phyloP scores from a whole-genome alignment of 495 filamentous ascomycete genomes.

The Aspergillus sclerotioniger region DNA sequence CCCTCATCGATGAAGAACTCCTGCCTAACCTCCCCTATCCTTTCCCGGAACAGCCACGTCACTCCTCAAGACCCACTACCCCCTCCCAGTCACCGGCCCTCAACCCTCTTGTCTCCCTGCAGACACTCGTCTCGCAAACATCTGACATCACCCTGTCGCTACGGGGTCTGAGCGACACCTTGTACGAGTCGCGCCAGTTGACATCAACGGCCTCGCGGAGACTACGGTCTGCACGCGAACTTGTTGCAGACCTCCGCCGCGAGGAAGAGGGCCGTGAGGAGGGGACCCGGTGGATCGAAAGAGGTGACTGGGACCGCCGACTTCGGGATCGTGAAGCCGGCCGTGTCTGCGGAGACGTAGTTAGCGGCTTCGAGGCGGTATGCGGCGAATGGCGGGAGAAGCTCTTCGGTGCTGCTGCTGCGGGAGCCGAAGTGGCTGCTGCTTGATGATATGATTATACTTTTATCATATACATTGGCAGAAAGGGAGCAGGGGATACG shows the following conservation, averaged over 20 bases:
- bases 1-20: slow-evolving; percentile 58
- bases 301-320: slow-evolving; percentile 75
- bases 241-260: slow-evolving; percentile 75
- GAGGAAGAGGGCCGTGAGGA: slow-evolving; percentile 81
- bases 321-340: slow-evolving; percentile 74
- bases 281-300: slow-evolving; percentile 74
- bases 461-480: neutral
- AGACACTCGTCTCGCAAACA: slow-evolving; percentile 57
- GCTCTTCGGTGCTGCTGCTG: slow-evolving; percentile 41
- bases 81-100: slow-evolving; percentile 30
- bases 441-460: slow-evolving; percentile 21
- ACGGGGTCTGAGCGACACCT: slow-evolving; percentile 80
- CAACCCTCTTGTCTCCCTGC: slow-evolving; percentile 53
- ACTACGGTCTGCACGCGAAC: slow-evolving; percentile 71
- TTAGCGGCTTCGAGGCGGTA: slow-evolving; percentile 86
- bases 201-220: slow-evolving; percentile 74
- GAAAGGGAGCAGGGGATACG: neutral
- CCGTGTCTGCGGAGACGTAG: slow-evolving; percentile 75
- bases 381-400: slow-evolving; percentile 65
- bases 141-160: slow-evolving; percentile 76
- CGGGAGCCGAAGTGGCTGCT: slow-evolving; percentile 33
- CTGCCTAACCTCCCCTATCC: slow-evolving; percentile 47
- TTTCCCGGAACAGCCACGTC: slow-evolving; percentile 51
- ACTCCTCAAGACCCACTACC: slow-evolving; percentile 43
- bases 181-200: slow-evolving; percentile 91